Conservation (phyloP, 345 rosid species). For the Salix viminalis region DNA sequence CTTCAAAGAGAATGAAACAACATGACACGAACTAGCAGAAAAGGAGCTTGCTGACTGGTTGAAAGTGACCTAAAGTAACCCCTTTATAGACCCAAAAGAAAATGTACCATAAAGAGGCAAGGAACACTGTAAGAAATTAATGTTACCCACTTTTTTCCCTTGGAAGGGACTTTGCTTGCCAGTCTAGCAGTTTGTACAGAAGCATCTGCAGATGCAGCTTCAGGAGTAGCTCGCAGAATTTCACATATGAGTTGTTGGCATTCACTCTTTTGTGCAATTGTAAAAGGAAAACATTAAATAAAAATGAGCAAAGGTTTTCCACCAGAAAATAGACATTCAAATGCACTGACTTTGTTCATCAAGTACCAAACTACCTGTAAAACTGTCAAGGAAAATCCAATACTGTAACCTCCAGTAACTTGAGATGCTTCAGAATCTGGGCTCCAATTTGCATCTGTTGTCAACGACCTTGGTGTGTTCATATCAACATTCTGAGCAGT, state of each 20-base stretch:
- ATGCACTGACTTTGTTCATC: background rate
- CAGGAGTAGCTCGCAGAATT: constrained; percentile 97
- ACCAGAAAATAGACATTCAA: background rate
- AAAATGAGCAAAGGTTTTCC: background rate
- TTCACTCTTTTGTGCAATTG: constrained; percentile 64
- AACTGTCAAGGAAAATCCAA: constrained; percentile 90
- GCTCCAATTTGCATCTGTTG: constrained; percentile 62
- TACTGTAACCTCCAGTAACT: constrained; percentile 88
- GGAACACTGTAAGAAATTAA: background rate
- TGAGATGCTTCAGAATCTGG: constrained; percentile 76
- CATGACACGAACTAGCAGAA: background rate
- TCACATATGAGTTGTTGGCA: constrained; percentile 99
- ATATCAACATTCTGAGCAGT: constrained; percentile 50
- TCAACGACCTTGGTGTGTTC: constrained; percentile 62
- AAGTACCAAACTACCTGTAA: constrained; percentile 54
- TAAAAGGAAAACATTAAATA: constrained; percentile 12
- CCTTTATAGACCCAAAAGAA: background rate
- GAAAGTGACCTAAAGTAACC: background rate
- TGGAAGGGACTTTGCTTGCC: constrained; percentile 72
- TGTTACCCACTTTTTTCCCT: constrained; percentile 59
- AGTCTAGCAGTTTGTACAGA: constrained; percentile 96
- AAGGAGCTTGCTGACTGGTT: background rate
- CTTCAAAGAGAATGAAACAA: background rate
- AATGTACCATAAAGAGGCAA: background rate
- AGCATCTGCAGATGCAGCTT: constrained; percentile 96